Evolutionary conservation across 805 yeast genomes (phyloP).

Genomic region (Metschnikowia gelsemii): DNA sequence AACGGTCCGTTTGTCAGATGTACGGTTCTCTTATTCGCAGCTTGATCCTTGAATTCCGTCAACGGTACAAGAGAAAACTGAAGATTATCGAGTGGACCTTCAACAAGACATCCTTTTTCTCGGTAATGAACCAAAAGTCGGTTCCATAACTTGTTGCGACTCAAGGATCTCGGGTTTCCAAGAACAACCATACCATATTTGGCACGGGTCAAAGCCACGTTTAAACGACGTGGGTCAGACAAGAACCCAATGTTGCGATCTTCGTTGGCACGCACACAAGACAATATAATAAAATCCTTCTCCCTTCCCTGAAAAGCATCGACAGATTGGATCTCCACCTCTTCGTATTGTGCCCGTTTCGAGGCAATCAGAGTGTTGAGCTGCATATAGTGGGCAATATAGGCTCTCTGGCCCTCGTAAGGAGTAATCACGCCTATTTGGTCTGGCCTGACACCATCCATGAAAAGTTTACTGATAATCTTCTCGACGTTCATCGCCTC

Average conservation of each 20-base stretch:
- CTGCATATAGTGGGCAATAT: slow-evolving; percentile 73
- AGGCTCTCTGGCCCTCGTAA: slow-evolving; percentile 90
- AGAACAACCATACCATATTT: slow-evolving; percentile 49
- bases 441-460: slow-evolving; percentile 72
- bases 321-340: slow-evolving; percentile 76
- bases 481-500: slow-evolving; percentile 90
- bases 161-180: slow-evolving; percentile 80
- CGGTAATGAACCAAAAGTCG: slow-evolving; percentile 73
- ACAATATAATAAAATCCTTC: slow-evolving; percentile 42
- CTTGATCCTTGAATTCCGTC: slow-evolving; percentile 17
- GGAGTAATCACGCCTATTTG: slow-evolving; percentile 89
- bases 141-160: slow-evolving; percentile 74
- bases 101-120: slow-evolving; percentile 84
- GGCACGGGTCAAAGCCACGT: slow-evolving; percentile 46
- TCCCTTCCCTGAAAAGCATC: slow-evolving; percentile 47
- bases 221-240: slow-evolving; percentile 44
- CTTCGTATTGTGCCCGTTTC: slow-evolving; percentile 55
- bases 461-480: slow-evolving; percentile 66
- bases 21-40: slow-evolving; percentile 12
- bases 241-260: slow-evolving; percentile 42
- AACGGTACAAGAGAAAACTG: slow-evolving; percentile 67
- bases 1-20: slow-evolving; percentile 4
- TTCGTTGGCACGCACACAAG: slow-evolving; percentile 47
- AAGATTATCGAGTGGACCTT: slow-evolving; percentile 79
- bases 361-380: slow-evolving; percentile 50